Evolutionary conservation across 805 yeast species (phyloP).

Genomic region (Saccharomycopsis fermentans): DNA sequence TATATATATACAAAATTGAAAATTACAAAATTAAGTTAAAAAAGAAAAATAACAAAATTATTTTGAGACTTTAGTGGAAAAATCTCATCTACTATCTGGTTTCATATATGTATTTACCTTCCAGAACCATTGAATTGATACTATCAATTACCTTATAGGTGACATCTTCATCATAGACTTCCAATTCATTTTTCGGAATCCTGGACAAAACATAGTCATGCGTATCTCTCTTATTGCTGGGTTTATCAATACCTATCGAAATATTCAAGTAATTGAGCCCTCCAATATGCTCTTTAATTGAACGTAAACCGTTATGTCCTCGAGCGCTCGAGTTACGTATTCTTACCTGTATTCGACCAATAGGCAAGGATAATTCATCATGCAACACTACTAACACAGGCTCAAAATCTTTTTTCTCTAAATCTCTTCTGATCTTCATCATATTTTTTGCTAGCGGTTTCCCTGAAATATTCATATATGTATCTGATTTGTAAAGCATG

Average conservation of each 20-base stretch:
- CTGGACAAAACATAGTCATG: conserved; percentile 49
- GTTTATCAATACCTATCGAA: conserved; percentile 74
- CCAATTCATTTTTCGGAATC: conserved; percentile 37
- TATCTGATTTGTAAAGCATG: conserved; percentile 8
- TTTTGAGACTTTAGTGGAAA: neutral
- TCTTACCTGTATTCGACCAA: conserved; percentile 60
- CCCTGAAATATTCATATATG: conserved; percentile 16
- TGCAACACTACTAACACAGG: conserved; percentile 43
- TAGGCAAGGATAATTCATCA: conserved; percentile 62
- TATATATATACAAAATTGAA: neutral
- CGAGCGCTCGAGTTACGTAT: conserved; percentile 52
- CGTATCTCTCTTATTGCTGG: conserved; percentile 31
- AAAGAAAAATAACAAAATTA: neutral
- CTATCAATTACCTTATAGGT: neutral
- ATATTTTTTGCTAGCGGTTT: conserved; percentile 3
- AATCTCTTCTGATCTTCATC: neutral
- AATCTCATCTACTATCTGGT: neutral
- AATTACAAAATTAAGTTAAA: too few species aligned
- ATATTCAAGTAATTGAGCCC: conserved; percentile 45
- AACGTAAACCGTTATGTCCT: conserved; percentile 79
- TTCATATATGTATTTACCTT: neutral
- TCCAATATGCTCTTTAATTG: conserved; percentile 40
- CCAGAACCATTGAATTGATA: neutral
- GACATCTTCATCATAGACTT: neutral
- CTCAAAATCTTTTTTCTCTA: conserved; percentile 5